A percentile compares a stretch with the other conserved stretches of the same genome.
Evolutionary conservation across 108 stramenopile genomes (phyloP).

Genomic region (Nannochloropsis granulata): DNA sequence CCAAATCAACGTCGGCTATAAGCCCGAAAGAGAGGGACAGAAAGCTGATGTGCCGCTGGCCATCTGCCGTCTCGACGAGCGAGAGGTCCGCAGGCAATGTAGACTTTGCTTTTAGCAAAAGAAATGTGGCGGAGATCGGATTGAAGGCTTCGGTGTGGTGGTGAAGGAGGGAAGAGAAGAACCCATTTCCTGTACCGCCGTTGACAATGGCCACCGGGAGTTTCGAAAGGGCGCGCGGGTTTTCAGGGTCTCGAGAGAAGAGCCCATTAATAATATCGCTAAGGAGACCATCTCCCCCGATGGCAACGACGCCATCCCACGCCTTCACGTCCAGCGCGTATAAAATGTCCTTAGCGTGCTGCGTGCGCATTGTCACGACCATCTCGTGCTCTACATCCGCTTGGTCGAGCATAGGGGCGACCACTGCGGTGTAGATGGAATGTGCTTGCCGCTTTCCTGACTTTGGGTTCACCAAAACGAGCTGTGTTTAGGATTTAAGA

Average conservation of each 20-base stretch:
- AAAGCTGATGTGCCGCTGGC: neutral
- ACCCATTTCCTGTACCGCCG: neutral
- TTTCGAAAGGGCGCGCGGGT: neutral
- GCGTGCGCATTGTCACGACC: neutral
- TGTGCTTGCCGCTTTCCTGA: neutral
- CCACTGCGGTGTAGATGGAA: neutral
- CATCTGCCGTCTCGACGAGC: neutral
- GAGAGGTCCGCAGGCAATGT: neutral
- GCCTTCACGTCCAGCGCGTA: neutral
- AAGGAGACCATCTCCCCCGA: neutral
- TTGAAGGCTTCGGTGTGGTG: neutral
- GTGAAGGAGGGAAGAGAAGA: neutral
- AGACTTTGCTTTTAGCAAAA: neutral
- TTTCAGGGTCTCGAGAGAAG: neutral
- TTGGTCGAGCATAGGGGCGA: neutral
- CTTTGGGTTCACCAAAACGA: neutral
- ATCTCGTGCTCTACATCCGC: neutral
- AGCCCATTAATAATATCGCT: neutral
- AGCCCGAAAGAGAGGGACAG: neutral
- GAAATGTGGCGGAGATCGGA: neutral
- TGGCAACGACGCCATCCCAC: neutral
- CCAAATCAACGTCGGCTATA: neutral
- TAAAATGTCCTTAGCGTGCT: neutral
- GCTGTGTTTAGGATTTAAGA: neutral
- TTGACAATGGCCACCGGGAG: neutral